Percentiles rank a stretch among this genome's conserved stretches.
Conservation (phyloP, 2,329 filamentous ascomycete genomes). For the Ophiostoma pallidulum region DNA sequence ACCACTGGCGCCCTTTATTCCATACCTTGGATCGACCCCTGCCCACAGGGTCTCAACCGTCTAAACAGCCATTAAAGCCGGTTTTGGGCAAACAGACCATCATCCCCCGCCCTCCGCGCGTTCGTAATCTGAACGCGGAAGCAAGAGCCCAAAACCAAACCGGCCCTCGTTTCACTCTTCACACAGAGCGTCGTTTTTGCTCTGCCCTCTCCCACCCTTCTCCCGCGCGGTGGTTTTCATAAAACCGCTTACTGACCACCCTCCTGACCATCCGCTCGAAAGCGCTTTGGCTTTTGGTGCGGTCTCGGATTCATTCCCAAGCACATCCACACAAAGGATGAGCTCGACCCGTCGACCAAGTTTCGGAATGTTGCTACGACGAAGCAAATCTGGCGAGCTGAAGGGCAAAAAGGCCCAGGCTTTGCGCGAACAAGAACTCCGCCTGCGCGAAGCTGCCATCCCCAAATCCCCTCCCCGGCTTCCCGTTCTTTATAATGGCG, state of each 20-base stretch:
- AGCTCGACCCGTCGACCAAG: constrained; percentile 32
- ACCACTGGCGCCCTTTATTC: not conserved
- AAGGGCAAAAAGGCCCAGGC: constrained; percentile 53
- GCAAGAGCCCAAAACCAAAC: too few relatives aligned
- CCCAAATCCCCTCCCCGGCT: constrained; percentile 41
- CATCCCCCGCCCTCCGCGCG: not conserved
- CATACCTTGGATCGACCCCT: constrained; percentile 1
- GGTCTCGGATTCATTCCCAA: not conserved
- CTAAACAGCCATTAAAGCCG: constrained; percentile 11
- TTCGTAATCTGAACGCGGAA: not conserved
- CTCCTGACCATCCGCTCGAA: not conserved
- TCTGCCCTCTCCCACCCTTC: not conserved
- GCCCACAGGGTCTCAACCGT: constrained; percentile 1
- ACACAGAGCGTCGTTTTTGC: too few relatives aligned
- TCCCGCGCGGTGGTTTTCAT: not conserved
- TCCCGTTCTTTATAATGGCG: constrained; percentile 42
- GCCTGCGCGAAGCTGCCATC: constrained; percentile 38
- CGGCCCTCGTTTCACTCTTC: not conserved
- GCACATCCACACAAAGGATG: constrained; percentile 24
- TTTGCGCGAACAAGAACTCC: constrained; percentile 39
- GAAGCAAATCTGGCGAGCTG: constrained; percentile 58
- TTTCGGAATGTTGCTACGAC: constrained; percentile 53
- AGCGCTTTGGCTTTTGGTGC: not conserved
- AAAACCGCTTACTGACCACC: not conserved
- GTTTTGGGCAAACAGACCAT: not conserved